Evolutionary conservation across 1,284 basidiomycete genomes (phyloP).

Genomic region (Tilletiopsis washingtonensis): DNA sequence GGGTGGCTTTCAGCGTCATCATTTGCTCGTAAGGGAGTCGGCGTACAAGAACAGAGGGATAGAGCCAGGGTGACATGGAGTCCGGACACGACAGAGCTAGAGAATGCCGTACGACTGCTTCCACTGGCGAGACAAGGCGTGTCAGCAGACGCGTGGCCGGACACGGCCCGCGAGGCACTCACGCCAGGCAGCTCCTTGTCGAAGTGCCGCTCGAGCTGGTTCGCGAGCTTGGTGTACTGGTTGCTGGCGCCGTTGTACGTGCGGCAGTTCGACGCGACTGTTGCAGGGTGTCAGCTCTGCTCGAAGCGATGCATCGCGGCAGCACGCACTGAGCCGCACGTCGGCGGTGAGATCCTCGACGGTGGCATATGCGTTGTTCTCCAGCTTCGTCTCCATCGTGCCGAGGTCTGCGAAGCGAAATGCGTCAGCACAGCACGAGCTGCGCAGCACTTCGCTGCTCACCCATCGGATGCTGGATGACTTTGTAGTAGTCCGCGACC

Average conservation of each 20-base stretch:
- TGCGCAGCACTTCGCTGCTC: too few relatives aligned
- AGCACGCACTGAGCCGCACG: slow-evolving; percentile 52
- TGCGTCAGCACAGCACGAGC: neutral
- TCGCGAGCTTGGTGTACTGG: slow-evolving; percentile 78
- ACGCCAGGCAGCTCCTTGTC: slow-evolving; percentile 26
- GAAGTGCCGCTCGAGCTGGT: slow-evolving; percentile 61
- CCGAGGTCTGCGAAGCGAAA: slow-evolving; percentile 60
- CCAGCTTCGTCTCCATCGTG: slow-evolving; percentile 88
- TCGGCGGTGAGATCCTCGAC: slow-evolving; percentile 74
- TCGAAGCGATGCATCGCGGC: slow-evolving; percentile 6
- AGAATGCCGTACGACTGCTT: too few relatives aligned
- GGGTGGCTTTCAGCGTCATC: too few relatives aligned
- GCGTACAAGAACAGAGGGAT: too few relatives aligned
- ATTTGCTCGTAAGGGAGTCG: too few relatives aligned
- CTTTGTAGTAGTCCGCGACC: slow-evolving; percentile 82
- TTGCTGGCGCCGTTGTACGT: slow-evolving; percentile 78
- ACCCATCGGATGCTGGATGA: slow-evolving; percentile 93
- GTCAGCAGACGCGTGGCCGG: too few relatives aligned
- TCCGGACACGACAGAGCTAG: too few relatives aligned
- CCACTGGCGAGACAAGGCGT: too few relatives aligned
- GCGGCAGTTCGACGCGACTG: slow-evolving; percentile 80
- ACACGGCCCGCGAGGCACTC: neutral
- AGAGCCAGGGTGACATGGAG: too few relatives aligned
- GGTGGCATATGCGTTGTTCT: slow-evolving; percentile 64
- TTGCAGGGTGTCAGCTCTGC: slow-evolving; percentile 3